Percentiles rank a stretch among this genome's conserved stretches.
Conservation (phyloP, 2,329 filamentous ascomycete genomes). For the Aspergillus caelatus region DNA sequence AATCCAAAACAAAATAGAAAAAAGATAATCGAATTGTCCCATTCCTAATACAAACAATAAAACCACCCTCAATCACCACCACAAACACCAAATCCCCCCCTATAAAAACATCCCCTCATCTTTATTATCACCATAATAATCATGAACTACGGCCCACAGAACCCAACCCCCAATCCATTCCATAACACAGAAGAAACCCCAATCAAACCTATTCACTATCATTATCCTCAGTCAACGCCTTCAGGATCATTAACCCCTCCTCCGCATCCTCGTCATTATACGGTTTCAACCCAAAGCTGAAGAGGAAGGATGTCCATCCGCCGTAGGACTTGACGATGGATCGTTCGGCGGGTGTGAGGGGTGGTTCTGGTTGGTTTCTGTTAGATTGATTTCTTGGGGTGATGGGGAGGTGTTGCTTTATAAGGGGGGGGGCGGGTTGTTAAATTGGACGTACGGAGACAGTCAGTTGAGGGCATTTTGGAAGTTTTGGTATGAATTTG, state of each 20-base stretch:
- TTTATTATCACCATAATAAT: too few relatives aligned
- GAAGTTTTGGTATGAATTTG: not conserved
- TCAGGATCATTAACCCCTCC: conserved; percentile 26
- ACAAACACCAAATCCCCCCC: too few relatives aligned
- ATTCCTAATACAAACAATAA: too few relatives aligned
- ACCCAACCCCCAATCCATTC: too few relatives aligned
- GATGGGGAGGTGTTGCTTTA: not conserved
- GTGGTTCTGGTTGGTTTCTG: conserved; percentile 22
- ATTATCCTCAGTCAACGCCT: conserved; percentile 4
- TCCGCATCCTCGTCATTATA: conserved; percentile 26
- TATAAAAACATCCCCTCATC: too few relatives aligned
- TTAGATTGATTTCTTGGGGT: not conserved
- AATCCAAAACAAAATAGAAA: too few relatives aligned
- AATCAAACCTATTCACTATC: not conserved
- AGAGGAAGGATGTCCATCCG: conserved; percentile 31
- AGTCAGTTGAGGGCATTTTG: conserved; percentile 20
- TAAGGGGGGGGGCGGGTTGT: too few relatives aligned
- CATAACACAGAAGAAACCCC: too few relatives aligned
- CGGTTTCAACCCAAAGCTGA: conserved; percentile 27
- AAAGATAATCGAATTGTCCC: too few relatives aligned
- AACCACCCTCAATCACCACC: too few relatives aligned
- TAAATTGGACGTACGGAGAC: conserved; percentile 8
- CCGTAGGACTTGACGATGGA: conserved; percentile 31
- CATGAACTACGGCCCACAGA: too few relatives aligned
- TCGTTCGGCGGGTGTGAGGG: conserved; percentile 28